Base-by-base conservation (phyloP, 2,329 filamentous ascomycete species). In the Neoscytalidium dimidiatum region DNA sequence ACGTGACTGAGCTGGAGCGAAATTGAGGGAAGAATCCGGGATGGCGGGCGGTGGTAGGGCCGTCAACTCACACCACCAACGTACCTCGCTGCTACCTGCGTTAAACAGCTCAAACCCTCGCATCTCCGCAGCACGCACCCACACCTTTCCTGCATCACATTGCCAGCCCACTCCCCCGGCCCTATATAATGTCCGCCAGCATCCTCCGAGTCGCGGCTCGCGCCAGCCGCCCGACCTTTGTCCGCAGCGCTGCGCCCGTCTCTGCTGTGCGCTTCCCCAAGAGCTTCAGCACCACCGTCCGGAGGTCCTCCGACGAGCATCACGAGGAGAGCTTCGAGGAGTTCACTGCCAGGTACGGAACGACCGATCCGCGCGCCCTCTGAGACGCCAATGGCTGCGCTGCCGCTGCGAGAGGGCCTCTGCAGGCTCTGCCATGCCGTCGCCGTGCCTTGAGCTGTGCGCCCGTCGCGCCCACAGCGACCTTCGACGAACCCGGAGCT, bases 261-360 rank as follows among this genome's bases (percentile, higher is more conserved):
- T 31, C 66, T 65, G 66, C 62, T 64, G 62, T 60, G 28, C 64
- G 64, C 63, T 41, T 62, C 58, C 26, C 41, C 65, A 69, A 71
- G 64, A 58, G 74, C 69, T 84, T 86, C 73, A 85, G 85, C 73
- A 85, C 84, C 74, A 81, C 81, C 71, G 83, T 76, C 63, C 71
- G 72, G 68, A 74, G 62, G 74, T 75, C 66, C 23, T 57, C 61
- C 68, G 75, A 70, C 67, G 82, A 85, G 69, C 92, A 96, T 82
- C 87, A 90, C 77, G 95, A 99, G 82, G 95, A 99, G 89, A 96
- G 91, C 75, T 99, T 97, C 75, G 95, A 99, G 86, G 94, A 98
- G 85, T 99, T 99, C 83, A 93, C 92, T 82, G 91, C 93, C 75
- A 94, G 95, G 95, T 99, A 92, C 72, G 84, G 71, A 68, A 23